Conservation (phyloP, 148 eudicot genomes). For the Diospyros lotus region DNA sequence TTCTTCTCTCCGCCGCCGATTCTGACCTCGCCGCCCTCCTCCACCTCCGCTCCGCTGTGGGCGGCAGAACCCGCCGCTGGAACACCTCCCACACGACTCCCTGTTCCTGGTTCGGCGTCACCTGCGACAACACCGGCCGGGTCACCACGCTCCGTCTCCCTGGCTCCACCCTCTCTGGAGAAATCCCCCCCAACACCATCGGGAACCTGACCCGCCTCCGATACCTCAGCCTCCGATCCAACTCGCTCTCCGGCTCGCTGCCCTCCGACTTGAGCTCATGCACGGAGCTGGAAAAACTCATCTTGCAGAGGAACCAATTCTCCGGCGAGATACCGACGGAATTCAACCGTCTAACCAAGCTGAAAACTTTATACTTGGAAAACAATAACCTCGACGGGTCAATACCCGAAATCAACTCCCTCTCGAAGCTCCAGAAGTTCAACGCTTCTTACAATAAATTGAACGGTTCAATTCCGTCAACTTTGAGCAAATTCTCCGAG, state of each 20-base stretch:
- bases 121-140: conserved; percentile 19
- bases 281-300: conserved; percentile 22
- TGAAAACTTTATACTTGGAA: conserved; percentile 24
- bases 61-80: conserved; percentile 29
- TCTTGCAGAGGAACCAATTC: conserved; percentile 30
- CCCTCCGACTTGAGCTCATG: conserved; percentile 34
- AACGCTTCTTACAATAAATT: conserved; percentile 33
- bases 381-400: conserved; percentile 30
- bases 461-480: conserved; percentile 27
- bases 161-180: conserved; percentile 31
- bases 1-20: conserved; percentile 4
- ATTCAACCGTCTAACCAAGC: conserved; percentile 20
- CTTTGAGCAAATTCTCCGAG: background rate
- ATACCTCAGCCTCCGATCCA: conserved; percentile 41
- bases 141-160: conserved; percentile 44
- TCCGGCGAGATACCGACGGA: conserved; percentile 28
- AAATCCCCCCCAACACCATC: conserved; percentile 25
- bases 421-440: conserved; percentile 8
- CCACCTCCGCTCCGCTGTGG: conserved; percentile 22
- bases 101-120: conserved; percentile 40
- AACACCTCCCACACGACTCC: conserved; percentile 18
- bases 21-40: conserved; percentile 33
- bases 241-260: conserved; percentile 35
- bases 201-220: conserved; percentile 33
- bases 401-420: conserved; percentile 22